Evolutionary conservation across 1,139 yeast species (phyloP).

Genomic region (Yamadazyma sp.): DNA sequence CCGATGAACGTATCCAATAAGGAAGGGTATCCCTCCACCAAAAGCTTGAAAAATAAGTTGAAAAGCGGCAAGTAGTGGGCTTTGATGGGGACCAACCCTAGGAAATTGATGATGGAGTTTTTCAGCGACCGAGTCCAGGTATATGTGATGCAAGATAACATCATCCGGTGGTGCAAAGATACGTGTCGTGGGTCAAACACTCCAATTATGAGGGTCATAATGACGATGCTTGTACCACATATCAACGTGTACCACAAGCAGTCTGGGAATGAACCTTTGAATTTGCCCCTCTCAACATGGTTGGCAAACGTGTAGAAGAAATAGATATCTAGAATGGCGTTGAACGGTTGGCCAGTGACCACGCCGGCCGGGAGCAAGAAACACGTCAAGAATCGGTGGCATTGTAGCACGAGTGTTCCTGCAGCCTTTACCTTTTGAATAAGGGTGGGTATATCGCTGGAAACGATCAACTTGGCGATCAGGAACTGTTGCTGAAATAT

Average conservation of each 20-base stretch:
- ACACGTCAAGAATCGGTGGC: slow-evolving; percentile 49
- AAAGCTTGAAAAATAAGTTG: slow-evolving; percentile 47
- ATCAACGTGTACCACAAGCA: slow-evolving; percentile 54
- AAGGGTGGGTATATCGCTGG: background rate
- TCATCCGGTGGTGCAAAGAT: slow-evolving; percentile 34
- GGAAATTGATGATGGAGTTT: slow-evolving; percentile 49
- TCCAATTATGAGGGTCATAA: slow-evolving; percentile 30
- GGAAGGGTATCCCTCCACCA: slow-evolving; percentile 41
- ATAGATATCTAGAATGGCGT: slow-evolving; percentile 53
- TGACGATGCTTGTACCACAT: slow-evolving; percentile 46
- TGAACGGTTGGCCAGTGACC: slow-evolving; percentile 36
- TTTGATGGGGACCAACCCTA: slow-evolving; percentile 55
- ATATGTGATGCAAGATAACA: slow-evolving; percentile 55
- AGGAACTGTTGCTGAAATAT: background rate
- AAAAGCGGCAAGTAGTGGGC: slow-evolving; percentile 62
- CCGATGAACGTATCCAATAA: slow-evolving; percentile 49
- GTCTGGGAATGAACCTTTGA: slow-evolving; percentile 53
- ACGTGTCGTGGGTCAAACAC: slow-evolving; percentile 21
- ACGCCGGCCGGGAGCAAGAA: slow-evolving; percentile 46
- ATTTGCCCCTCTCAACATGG: slow-evolving; percentile 55
- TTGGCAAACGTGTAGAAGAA: slow-evolving; percentile 58
- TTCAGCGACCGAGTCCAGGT: slow-evolving; percentile 60
- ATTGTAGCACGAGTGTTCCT: slow-evolving; percentile 20
- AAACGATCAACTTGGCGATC: background rate
- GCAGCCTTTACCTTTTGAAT: background rate